These are phyloP conservation scores for Herpetomonas samuelpessoai DNA, from an alignment of 208 protist genomes.

Conservation along the genomic window DNA sequence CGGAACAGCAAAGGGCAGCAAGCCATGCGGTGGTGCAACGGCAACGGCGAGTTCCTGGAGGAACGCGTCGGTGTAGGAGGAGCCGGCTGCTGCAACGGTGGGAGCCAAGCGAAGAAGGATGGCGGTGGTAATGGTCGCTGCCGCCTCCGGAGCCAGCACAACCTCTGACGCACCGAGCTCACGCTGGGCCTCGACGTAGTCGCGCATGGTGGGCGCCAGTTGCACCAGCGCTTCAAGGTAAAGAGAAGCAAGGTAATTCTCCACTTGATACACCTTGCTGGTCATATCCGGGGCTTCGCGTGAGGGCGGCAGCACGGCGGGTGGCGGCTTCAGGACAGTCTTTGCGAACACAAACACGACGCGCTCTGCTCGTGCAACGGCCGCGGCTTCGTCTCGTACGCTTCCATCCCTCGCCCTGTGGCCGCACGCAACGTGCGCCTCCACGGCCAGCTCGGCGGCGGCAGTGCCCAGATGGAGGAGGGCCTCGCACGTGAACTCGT, in stretches of 20 bases:
- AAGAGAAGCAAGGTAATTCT: not conserved
- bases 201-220: not conserved
- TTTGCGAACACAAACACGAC: not conserved
- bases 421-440: not conserved
- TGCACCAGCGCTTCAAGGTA: not conserved
- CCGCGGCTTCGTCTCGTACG: no score
- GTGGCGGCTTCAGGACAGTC: not conserved
- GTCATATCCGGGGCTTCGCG: no score
- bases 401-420: no score
- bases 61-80: not conserved
- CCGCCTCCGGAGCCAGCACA: slow-evolving; percentile 53
- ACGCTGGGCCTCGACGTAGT: not conserved
- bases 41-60: not conserved
- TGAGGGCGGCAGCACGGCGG: not conserved
- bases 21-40: not conserved
- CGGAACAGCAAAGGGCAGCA: slow-evolving; percentile 41
- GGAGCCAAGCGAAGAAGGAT: slow-evolving; percentile 28
- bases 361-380: not conserved
- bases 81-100: not conserved
- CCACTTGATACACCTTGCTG: not conserved
- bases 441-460: not conserved
- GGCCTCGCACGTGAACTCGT: slow-evolving; percentile 3
- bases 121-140: slow-evolving; percentile 43
- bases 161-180: slow-evolving; percentile 3
- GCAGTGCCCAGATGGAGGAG: not conserved